These are phyloP conservation scores for Tetrahymena borealis DNA, from an alignment of 73 alveolate species.

Conservation along the genomic window DNA sequence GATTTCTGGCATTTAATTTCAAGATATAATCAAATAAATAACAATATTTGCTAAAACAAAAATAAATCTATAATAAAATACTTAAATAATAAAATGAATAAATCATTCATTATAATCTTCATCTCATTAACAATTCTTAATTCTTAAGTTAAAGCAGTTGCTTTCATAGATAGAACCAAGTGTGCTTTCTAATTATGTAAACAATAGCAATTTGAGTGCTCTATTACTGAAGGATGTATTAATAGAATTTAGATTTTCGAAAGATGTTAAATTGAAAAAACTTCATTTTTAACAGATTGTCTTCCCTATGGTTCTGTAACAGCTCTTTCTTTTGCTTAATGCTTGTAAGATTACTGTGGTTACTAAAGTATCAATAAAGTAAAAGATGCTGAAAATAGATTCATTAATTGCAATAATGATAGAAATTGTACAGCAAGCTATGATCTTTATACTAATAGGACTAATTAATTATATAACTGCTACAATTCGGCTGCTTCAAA, in stretches of 20 bases:
- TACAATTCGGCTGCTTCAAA: neutral
- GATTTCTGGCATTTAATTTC: too few species aligned
- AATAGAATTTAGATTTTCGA: neutral
- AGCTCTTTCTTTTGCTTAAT: neutral
- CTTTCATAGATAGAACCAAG: neutral
- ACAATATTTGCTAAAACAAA: too few species aligned
- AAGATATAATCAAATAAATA: too few species aligned
- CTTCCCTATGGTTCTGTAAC: neutral
- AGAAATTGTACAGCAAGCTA: neutral
- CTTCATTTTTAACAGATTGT: neutral
- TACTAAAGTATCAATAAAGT: too few species aligned
- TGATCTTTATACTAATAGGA: neutral
- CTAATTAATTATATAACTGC: neutral
- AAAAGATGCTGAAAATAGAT: neutral
- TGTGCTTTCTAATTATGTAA: neutral
- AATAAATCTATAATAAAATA: too few species aligned
- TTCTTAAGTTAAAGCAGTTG: neutral
- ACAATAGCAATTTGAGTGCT: neutral
- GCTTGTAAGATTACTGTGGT: neutral
- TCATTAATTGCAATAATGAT: neutral
- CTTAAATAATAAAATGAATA: neutral
- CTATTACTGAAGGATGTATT: neutral
- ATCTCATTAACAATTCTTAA: too few species aligned
- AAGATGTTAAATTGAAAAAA: neutral
- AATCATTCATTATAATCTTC: too few species aligned